These are phyloP conservation scores for Meredithiella fracta DNA, from an alignment of 2,329 filamentous ascomycete species.

Conservation along the genomic window DNA sequence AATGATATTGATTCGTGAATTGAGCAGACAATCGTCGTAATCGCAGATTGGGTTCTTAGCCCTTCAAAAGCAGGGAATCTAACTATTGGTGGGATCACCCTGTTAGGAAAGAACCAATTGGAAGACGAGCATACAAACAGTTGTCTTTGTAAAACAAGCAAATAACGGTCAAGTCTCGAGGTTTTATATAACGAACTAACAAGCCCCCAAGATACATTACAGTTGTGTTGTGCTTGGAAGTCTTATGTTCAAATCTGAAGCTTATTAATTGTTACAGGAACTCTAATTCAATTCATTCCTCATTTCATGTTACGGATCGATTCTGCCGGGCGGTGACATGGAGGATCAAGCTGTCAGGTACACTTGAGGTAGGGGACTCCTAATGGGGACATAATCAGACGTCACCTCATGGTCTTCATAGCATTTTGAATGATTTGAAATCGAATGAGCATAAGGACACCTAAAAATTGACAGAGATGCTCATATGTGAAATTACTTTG, in stretches of 20 bases:
- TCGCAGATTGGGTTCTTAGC: too few relatives aligned
- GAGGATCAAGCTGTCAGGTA: not conserved
- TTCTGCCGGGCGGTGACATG: slow-evolving; percentile 15
- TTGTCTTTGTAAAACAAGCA: not conserved
- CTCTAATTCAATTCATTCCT: not conserved
- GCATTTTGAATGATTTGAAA: not conserved
- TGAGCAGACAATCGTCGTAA: not conserved
- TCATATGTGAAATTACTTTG: too few relatives aligned
- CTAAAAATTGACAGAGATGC: too few relatives aligned
- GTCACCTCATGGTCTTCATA: not conserved
- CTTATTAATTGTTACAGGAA: not conserved
- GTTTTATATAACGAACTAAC: too few relatives aligned
- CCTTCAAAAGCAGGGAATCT: too few relatives aligned
- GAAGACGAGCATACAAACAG: not conserved
- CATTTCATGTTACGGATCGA: not conserved
- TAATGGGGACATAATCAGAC: not conserved
- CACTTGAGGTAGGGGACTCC: not conserved
- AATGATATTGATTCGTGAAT: not conserved
- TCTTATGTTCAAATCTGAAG: not conserved
- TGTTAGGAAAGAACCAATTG: too few relatives aligned
- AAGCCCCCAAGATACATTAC: too few relatives aligned
- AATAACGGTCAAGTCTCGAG: too few relatives aligned
- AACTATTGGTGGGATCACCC: too few relatives aligned
- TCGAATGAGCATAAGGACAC: too few relatives aligned
- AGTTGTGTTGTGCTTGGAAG: too few relatives aligned